Evolutionary conservation across 352 stramenopile species (phyloP).

Genomic region (Phytophthora macrochlamydospora): DNA sequence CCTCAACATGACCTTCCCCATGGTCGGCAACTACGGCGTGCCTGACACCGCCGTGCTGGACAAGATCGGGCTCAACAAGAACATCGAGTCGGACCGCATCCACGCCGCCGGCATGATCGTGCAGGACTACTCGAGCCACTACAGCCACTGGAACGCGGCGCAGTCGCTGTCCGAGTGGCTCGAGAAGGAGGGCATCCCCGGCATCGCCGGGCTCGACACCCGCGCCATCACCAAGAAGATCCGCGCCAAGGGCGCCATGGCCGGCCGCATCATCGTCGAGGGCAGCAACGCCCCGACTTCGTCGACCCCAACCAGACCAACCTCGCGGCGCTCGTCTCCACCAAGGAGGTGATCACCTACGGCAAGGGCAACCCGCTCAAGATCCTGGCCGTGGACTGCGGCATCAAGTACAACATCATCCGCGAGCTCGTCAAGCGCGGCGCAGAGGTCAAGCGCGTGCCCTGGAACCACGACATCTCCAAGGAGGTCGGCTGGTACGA

Average conservation of each 20-base stretch:
- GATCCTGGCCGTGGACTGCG: constrained; percentile 97
- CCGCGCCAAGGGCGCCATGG: constrained; percentile 89
- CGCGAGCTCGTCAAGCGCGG: constrained; percentile 94
- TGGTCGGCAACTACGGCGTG: constrained; percentile 97
- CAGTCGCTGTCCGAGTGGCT: constrained; percentile 94
- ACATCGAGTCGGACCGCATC: constrained; percentile 94
- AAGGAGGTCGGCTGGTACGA: constrained; percentile 94
- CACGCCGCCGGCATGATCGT: constrained; percentile 95
- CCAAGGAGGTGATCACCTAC: constrained; percentile 92
- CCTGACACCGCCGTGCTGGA: constrained; percentile 84
- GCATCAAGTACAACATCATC: constrained; percentile 99
- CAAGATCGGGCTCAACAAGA: constrained; percentile 79
- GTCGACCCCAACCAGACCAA: constrained; percentile 95
- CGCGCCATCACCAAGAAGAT: constrained; percentile 95
- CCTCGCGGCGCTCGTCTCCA: constrained; percentile 96
- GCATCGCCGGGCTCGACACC: constrained; percentile 95
- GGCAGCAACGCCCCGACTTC: constrained; percentile 67
- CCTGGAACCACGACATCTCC: constrained; percentile 96
- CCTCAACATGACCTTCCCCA: constrained; percentile 95
- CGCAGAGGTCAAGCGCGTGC: constrained; percentile 95
- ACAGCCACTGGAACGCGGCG: constrained; percentile 95
- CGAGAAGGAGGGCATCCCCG: constrained; percentile 91
- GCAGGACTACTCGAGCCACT: constrained; percentile 90
- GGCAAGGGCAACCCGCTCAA: constrained; percentile 94
- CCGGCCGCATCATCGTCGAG: constrained; percentile 89